A percentile compares a stretch with the other conserved stretches of the same genome.
These are phyloP conservation scores for Nepenthes mirabilis DNA, from an alignment of 148 eudicot species.

Conservation along the genomic window DNA sequence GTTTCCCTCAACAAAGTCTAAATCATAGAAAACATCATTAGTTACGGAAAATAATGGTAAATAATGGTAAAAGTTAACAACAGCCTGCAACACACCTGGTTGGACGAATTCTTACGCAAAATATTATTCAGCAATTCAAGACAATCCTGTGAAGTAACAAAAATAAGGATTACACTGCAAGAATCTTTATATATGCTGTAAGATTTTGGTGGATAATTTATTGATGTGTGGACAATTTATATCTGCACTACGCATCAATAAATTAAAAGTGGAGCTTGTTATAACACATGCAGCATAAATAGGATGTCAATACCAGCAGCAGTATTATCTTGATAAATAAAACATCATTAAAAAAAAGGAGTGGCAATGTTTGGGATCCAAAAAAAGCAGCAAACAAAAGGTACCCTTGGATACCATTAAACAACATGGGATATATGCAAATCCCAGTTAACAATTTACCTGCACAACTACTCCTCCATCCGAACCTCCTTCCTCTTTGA, in stretches of 20 bases:
- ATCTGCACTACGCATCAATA: not conserved
- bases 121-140: constrained; percentile 87
- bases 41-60: constrained; percentile 2
- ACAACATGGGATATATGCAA: not conserved
- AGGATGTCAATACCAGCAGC: too few relatives aligned
- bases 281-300: too few relatives aligned
- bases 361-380: too few relatives aligned
- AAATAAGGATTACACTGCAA: constrained; percentile 1
- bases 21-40: constrained; percentile 10
- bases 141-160: constrained; percentile 64
- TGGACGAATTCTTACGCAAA: constrained; percentile 62
- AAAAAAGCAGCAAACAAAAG: too few relatives aligned
- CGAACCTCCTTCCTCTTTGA: constrained; percentile 95
- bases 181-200: constrained; percentile 1
- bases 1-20: constrained; percentile 94
- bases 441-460: constrained; percentile 25
- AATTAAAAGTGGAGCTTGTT: too few relatives aligned
- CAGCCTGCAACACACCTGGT: constrained; percentile 42
- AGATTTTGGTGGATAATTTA: not conserved
- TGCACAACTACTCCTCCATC: constrained; percentile 99
- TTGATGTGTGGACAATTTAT: not conserved
- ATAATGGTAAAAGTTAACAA: constrained; percentile 1
- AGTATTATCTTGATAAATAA: too few relatives aligned
- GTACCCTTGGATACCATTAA: too few relatives aligned
- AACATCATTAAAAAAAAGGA: too few relatives aligned